Percentiles rank a stretch among this genome's conserved stretches.
Evolutionary conservation across 73 alveolate genomes (phyloP).

Genomic region (Diophrys sp.): DNA sequence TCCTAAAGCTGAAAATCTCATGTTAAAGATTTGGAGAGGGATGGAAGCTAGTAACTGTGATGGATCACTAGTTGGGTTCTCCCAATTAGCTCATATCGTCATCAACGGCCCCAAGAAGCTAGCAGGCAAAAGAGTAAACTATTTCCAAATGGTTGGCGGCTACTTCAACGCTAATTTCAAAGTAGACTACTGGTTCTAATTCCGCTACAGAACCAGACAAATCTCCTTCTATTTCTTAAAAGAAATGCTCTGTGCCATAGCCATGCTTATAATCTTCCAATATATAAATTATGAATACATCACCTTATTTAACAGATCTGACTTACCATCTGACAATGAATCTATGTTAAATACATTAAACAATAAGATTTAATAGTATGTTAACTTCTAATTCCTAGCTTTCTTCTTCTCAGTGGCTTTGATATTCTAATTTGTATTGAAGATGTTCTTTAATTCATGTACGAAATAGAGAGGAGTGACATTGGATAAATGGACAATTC

Average conservation of each 20-base stretch:
- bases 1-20: slow-evolving; percentile 59
- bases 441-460: slow-evolving; percentile 31
- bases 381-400: slow-evolving; percentile 38
- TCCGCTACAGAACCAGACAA: slow-evolving; percentile 48
- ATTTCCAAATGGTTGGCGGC: neutral
- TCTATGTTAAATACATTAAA: neutral
- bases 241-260: slow-evolving; percentile 52
- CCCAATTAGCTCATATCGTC: slow-evolving; percentile 33
- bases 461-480: slow-evolving; percentile 8
- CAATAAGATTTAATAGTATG: slow-evolving; percentile 28
- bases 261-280: slow-evolving; percentile 43
- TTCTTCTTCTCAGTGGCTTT: slow-evolving; percentile 35
- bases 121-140: neutral
- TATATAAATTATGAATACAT: slow-evolving; percentile 49
- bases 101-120: slow-evolving; percentile 17
- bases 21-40: slow-evolving; percentile 48
- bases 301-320: slow-evolving; percentile 10
- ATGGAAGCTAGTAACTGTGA: slow-evolving; percentile 48
- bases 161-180: slow-evolving; percentile 28
- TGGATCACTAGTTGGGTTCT: slow-evolving; percentile 52
- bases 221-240: slow-evolving; percentile 45
- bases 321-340: neutral
- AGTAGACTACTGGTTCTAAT: slow-evolving; percentile 55
- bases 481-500: slow-evolving; percentile 54
- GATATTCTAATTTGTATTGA: slow-evolving; percentile 28